phyloP scores from a whole-genome alignment of 495 filamentous ascomycete genomes.

The Sporormia fimetaria region DNA sequence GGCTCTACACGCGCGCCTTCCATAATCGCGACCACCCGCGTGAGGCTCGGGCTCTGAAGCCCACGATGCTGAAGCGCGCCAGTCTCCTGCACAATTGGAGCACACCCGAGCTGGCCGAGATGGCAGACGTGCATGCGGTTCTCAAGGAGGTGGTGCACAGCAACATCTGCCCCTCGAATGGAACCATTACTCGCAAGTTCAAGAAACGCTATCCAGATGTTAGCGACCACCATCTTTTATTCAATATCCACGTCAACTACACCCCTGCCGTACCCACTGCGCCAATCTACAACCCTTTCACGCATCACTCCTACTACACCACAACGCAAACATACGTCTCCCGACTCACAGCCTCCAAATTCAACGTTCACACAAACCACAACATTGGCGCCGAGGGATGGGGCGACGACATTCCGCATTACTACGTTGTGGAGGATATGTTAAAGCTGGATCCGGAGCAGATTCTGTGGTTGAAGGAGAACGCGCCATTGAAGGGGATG shows the following conservation, averaged over 20 bases:
- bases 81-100: slow-evolving; percentile 48
- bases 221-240: slow-evolving; percentile 37
- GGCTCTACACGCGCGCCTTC: slow-evolving; percentile 52
- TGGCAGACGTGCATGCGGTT: slow-evolving; percentile 41
- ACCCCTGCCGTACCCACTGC: slow-evolving; percentile 24
- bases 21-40: slow-evolving; percentile 41
- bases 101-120: slow-evolving; percentile 44
- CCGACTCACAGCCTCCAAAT: slow-evolving; percentile 12
- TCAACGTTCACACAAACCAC: slow-evolving; percentile 24
- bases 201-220: slow-evolving; percentile 42
- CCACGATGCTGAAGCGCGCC: slow-evolving; percentile 39
- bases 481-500: slow-evolving; percentile 42
- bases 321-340: slow-evolving; percentile 11
- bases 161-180: slow-evolving; percentile 51
- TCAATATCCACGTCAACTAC: slow-evolving; percentile 45
- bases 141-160: slow-evolving; percentile 42
- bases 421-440: slow-evolving; percentile 57
- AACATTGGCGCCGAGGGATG: slow-evolving; percentile 43
- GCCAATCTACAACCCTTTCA: slow-evolving; percentile 14
- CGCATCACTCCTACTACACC: slow-evolving; percentile 11
- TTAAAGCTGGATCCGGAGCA: slow-evolving; percentile 51
- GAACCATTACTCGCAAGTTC: slow-evolving; percentile 47
- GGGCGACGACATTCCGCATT: slow-evolving; percentile 53
- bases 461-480: slow-evolving; percentile 44
- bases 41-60: slow-evolving; percentile 36